A percentile compares a stretch with the other conserved stretches of the same genome.
Conservation (phyloP, 345 rosid genomes). For the Eucalyptus cladocalyx region DNA sequence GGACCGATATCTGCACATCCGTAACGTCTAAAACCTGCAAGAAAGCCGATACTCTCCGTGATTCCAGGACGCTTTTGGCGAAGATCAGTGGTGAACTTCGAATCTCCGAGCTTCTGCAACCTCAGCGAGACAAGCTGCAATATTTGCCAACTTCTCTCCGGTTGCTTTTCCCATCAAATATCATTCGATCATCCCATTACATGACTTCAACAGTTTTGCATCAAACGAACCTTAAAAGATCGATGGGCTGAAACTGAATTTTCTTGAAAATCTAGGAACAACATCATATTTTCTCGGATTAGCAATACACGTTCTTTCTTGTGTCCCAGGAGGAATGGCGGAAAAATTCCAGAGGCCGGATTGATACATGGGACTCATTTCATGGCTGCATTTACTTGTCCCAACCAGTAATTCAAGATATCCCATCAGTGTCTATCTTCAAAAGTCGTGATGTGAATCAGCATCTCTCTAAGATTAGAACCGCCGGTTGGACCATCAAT, state of each 20-base stretch:
- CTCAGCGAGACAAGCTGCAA: not conserved
- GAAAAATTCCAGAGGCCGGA: no score
- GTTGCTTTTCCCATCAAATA: not conserved
- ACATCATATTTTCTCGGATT: no score
- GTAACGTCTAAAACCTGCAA: not conserved
- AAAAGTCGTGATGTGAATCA: not conserved
- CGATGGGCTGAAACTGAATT: no score
- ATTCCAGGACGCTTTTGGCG: not conserved
- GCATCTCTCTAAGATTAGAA: not conserved
- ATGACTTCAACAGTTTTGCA: not conserved
- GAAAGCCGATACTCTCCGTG: not conserved
- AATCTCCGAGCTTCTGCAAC: not conserved
- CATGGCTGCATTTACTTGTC: no score
- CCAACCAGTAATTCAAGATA: not conserved
- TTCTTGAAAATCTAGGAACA: no score
- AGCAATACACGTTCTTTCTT: no score
- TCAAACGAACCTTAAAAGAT: no score
- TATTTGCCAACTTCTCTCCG: not conserved
- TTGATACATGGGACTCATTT: no score
- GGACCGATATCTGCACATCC: not conserved
- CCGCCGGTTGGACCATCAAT: no score
- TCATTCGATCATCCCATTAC: not conserved
- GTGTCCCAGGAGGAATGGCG: no score
- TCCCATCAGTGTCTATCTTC: not conserved
- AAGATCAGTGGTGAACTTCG: not conserved